Evolutionary conservation across 192 early-diverging fungal species (phyloP).

Genomic region (Podochytrium sp.): DNA sequence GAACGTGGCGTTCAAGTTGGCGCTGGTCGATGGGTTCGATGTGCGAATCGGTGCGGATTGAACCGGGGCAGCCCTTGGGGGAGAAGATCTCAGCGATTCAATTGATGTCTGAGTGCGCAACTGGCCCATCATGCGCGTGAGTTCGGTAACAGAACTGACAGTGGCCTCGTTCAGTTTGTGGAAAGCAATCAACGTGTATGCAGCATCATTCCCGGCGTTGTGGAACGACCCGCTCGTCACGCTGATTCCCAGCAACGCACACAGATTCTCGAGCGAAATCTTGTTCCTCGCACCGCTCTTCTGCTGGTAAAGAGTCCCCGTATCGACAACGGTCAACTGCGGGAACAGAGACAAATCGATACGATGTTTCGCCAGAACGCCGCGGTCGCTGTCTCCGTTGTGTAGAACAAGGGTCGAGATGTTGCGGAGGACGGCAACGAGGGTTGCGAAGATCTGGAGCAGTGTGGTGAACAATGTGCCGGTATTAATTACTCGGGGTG

Average conservation of each 20-base stretch:
- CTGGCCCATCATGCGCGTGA: not conserved
- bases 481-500: not conserved
- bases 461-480: not conserved
- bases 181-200: constrained; percentile 11
- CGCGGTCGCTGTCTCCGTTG: constrained; percentile 5
- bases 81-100: too few species aligned
- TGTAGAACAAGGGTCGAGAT: constrained; percentile 15
- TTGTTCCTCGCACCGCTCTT: not conserved
- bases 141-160: not conserved
- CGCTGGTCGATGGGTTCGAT: not conserved
- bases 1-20: not conserved
- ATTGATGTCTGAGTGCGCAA: too few species aligned
- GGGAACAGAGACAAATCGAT: not conserved
- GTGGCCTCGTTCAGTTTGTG: constrained; percentile 6
- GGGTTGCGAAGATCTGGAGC: not conserved
- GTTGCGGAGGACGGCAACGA: not conserved
- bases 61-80: too few species aligned
- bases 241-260: not conserved
- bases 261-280: not conserved
- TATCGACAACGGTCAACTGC: not conserved
- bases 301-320: not conserved
- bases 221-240: not conserved
- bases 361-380: not conserved
- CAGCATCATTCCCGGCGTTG: constrained; percentile 23
- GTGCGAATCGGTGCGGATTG: not conserved